A percentile compares a stretch with the other conserved stretches of the same genome.
phyloP scores from a whole-genome alignment of 1,284 basidiomycete genomes.

The Fomitopsis pinicola region DNA sequence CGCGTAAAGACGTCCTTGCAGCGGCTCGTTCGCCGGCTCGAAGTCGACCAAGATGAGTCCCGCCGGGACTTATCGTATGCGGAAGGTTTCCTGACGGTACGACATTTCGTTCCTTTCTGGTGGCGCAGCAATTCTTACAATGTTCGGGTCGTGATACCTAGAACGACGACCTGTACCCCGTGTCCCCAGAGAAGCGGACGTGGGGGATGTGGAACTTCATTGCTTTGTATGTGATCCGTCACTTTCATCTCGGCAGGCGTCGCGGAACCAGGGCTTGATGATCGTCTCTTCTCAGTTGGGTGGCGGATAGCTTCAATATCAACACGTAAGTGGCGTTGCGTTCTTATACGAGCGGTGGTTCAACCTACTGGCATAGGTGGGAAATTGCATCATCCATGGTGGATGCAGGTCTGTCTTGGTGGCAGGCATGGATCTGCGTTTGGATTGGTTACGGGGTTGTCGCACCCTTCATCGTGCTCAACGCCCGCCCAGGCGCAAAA shows the following conservation, averaged over 20 bases:
- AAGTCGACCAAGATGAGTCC: constrained; percentile 2
- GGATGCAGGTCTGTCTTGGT: constrained; percentile 73
- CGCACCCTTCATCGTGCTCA: constrained; percentile 73
- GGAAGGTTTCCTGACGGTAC: constrained; percentile 25
- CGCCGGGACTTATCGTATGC: constrained; percentile 17
- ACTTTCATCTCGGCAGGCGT: neutral
- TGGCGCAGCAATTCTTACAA: neutral
- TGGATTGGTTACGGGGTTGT: constrained; percentile 74
- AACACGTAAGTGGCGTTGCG: constrained; percentile 54
- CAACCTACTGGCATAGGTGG: constrained; percentile 41
- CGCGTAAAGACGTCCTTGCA: neutral
- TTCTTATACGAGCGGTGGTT: constrained; percentile 3
- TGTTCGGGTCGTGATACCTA: constrained; percentile 16
- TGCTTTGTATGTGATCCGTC: constrained; percentile 45
- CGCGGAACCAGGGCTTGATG: neutral
- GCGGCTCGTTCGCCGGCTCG: neutral
- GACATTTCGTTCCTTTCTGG: neutral
- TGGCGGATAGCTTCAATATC: constrained; percentile 79
- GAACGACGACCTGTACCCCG: constrained; percentile 66
- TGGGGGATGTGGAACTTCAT: constrained; percentile 63
- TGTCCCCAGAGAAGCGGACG: constrained; percentile 49
- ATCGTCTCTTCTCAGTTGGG: constrained; percentile 48
- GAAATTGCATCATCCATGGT: constrained; percentile 78
- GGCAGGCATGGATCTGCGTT: constrained; percentile 79
- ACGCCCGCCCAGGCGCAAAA: constrained; percentile 79